Base-by-base conservation (phyloP, 495 filamentous ascomycete species). In the Articulospora tetracladia region DNA sequence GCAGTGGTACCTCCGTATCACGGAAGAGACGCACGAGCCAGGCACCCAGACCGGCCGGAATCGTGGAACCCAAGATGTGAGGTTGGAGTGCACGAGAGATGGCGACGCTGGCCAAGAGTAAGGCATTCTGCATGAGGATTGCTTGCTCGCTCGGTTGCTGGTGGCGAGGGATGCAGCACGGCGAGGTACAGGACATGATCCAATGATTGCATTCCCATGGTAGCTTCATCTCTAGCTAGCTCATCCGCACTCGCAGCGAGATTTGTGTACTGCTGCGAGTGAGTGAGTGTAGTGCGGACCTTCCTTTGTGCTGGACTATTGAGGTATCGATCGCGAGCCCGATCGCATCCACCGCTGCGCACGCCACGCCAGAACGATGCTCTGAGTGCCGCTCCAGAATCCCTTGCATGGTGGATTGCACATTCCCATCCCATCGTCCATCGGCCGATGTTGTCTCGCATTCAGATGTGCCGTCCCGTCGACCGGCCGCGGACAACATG, bases 81-180 rank as follows among this genome's bases (percentile, higher is more conserved):
- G 24, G 19, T 41, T 30, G 59, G 53, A 51, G 44, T 27, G 24
- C 52, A 22, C 20, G 19, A 61, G 59, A 61, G n/a, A n/a, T n/a
- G n/a, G n/a, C n/a, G n/a, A n/a, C n/a, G n/a, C n/a, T n/a, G n/a
- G n/a, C n/a, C n/a, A n/a, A n/a, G 30, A 34, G 30, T 34, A 7
- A 34, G 15, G 15, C 6, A 34, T 34, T 15, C 30, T 34, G 30
- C 30, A 7, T 34, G 6, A 15, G 15, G 39, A 44, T 44, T 44
- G 39, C n/a, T n/a, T n/a, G 39, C 39, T 44, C 17, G 8, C 15
- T 44, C 39, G 8, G 17, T 44, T 17, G n/a, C 39, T 44, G 25
- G 57, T 41, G 28, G 24, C 46, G 32, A 30, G 39, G 54, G 34
- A 62, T 62, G 60, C 55, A 62, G 54, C 32, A 23, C 58, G 54